phyloP scores from a whole-genome alignment of 345 rosid species.

The Stellera chamaejasme region DNA sequence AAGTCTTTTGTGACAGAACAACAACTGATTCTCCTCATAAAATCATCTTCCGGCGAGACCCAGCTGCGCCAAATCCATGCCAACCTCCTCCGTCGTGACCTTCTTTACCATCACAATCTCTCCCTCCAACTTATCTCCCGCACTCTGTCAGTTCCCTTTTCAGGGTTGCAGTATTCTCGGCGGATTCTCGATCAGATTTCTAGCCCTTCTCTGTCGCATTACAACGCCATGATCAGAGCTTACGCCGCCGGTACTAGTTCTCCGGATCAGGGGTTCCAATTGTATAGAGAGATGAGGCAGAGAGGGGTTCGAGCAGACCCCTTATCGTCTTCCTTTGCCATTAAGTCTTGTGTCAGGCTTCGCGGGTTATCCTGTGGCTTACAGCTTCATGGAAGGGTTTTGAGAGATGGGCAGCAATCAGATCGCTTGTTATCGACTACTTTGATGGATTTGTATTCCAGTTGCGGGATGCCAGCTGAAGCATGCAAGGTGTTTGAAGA shows the following conservation, averaged over 20 bases:
- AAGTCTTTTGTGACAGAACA: constrained; percentile 32
- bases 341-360: constrained; percentile 44
- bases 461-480: constrained; percentile 17
- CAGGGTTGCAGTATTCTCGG: constrained; percentile 33
- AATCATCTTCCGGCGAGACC: constrained; percentile 34
- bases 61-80: constrained; percentile 68
- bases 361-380: constrained; percentile 34
- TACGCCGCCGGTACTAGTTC: constrained; percentile 31
- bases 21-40: constrained; percentile 40
- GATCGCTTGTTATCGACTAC: constrained; percentile 60
- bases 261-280: constrained; percentile 42
- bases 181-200: constrained; percentile 39
- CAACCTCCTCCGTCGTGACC: constrained; percentile 39
- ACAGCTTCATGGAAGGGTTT: constrained; percentile 62
- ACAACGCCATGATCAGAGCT: constrained; percentile 65
- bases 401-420: constrained; percentile 50
- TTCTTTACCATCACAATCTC: constrained; percentile 32
- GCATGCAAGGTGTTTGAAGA: constrained; percentile 74
- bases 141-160: constrained; percentile 28
- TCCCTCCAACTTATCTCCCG: constrained; percentile 55
- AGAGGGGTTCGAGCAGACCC: constrained; percentile 33
- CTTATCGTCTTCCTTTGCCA: constrained; percentile 43
- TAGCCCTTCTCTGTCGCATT: constrained; percentile 42
- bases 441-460: constrained; percentile 55
- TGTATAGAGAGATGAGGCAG: constrained; percentile 38